These are phyloP conservation scores for Candida germanica DNA, from an alignment of 805 yeast genomes.

Conservation along the genomic window DNA sequence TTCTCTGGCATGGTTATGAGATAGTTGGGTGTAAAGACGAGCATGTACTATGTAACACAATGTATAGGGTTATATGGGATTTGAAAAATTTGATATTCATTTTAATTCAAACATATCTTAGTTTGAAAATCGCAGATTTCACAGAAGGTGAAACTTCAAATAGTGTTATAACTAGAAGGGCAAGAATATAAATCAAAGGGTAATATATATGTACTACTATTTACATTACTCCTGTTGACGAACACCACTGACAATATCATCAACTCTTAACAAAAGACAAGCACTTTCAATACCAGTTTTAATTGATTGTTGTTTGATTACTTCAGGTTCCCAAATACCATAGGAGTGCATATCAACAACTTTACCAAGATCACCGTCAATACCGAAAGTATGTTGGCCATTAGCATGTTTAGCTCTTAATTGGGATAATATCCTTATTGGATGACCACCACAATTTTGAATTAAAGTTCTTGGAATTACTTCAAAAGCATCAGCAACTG, in stretches of 20 bases:
- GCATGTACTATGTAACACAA: too few species aligned
- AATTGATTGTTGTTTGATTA: constrained; percentile 91
- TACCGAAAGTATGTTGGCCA: constrained; percentile 81
- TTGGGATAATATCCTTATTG: constrained; percentile 84
- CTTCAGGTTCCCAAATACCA: constrained; percentile 99
- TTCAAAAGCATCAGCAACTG: constrained; percentile 98
- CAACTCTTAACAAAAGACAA: constrained; percentile 89
- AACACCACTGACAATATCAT: constrained; percentile 96
- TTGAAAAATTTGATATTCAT: too few species aligned
- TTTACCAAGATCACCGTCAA: constrained; percentile 93
- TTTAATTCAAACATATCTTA: too few species aligned
- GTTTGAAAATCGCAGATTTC: not conserved
- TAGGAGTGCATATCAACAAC: constrained; percentile 92
- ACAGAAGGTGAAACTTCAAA: not conserved
- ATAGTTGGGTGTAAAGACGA: too few species aligned
- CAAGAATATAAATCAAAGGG: too few species aligned
- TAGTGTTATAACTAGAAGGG: too few species aligned
- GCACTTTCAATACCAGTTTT: constrained; percentile 99
- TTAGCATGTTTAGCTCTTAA: constrained; percentile 95
- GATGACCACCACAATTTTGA: constrained; percentile 97
- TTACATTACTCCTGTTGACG: constrained; percentile 41
- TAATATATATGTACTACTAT: not conserved
- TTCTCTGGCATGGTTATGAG: too few species aligned
- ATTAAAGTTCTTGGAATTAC: constrained; percentile 96
- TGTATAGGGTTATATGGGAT: too few species aligned